A percentile compares a stretch with the other conserved stretches of the same genome.
Conservation (phyloP, 108 stramenopile species). For the Seminavis robusta region DNA sequence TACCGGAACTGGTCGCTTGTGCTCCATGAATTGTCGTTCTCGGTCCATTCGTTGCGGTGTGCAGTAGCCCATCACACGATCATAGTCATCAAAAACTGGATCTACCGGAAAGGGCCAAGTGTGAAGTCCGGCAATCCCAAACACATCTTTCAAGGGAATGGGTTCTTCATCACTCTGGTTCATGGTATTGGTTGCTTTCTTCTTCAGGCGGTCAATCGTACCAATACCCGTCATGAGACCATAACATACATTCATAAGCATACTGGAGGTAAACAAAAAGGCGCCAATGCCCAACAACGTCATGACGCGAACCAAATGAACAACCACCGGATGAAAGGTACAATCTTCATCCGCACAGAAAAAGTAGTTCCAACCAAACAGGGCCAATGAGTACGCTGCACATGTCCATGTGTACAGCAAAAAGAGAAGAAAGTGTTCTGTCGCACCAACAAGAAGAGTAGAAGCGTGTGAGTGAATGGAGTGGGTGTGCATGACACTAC, state of each 20-base stretch:
- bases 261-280: slow-evolving; percentile 75
- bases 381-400: slow-evolving; percentile 69
- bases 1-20: slow-evolving; percentile 7
- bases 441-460: neutral
- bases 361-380: slow-evolving; percentile 82
- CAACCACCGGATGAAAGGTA: slow-evolving; percentile 61
- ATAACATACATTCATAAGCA: slow-evolving; percentile 88
- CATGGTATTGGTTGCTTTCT: slow-evolving; percentile 86
- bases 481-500: slow-evolving; percentile 4
- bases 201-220: slow-evolving; percentile 88
- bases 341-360: slow-evolving; percentile 64
- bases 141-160: slow-evolving; percentile 83
- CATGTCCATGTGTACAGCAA: slow-evolving; percentile 83
- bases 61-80: slow-evolving; percentile 77
- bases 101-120: slow-evolving; percentile 82
- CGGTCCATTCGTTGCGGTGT: slow-evolving; percentile 72
- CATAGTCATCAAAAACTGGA: slow-evolving; percentile 87
- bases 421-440: slow-evolving; percentile 90
- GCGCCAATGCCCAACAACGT: slow-evolving; percentile 57
- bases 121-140: slow-evolving; percentile 78
- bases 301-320: slow-evolving; percentile 76
- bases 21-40: slow-evolving; percentile 44
- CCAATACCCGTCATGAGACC: slow-evolving; percentile 87
- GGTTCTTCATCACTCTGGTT: slow-evolving; percentile 75
- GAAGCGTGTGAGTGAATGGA: slow-evolving; percentile 15